Percentiles rank a stretch among this genome's conserved stretches.
Conservation (phyloP, 371 early-diverging fungal species). For the Mortierella sp. region DNA sequence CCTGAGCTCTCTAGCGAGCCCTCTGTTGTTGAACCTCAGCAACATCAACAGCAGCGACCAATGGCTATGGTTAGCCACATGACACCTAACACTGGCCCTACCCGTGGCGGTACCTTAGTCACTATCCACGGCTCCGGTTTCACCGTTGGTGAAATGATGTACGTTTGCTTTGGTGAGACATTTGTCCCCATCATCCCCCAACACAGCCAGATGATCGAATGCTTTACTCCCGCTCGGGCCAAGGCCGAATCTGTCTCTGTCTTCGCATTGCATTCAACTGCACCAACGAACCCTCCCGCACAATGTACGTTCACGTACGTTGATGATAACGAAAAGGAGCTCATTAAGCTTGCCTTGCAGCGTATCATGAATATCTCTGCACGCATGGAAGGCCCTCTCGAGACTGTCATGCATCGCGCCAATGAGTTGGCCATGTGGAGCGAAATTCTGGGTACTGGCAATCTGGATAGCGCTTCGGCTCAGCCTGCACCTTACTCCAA, state of each 20-base stretch:
- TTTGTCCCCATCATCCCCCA: slow-evolving; percentile 39
- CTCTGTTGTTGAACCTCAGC: background rate
- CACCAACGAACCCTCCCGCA: slow-evolving; percentile 2
- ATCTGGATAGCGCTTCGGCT: background rate
- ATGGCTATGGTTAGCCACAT: slow-evolving; percentile 27
- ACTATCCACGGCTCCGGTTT: slow-evolving; percentile 48
- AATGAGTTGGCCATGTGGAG: slow-evolving; percentile 40
- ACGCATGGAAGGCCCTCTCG: slow-evolving; percentile 36
- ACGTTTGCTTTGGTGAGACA: slow-evolving; percentile 42
- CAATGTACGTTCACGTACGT: slow-evolving; percentile 43
- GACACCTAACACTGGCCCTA: slow-evolving; percentile 43
- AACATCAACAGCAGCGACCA: slow-evolving; percentile 4
- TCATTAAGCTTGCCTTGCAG: slow-evolving; percentile 45
- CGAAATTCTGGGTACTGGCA: slow-evolving; percentile 22
- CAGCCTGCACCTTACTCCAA: slow-evolving; percentile 6
- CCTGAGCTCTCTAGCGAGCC: slow-evolving; percentile 17
- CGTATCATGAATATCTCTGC: slow-evolving; percentile 50
- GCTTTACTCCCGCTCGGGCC: slow-evolving; percentile 35
- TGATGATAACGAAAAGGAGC: slow-evolving; percentile 50
- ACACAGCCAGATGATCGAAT: slow-evolving; percentile 33
- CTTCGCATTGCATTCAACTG: slow-evolving; percentile 17
- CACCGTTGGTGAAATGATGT: slow-evolving; percentile 44
- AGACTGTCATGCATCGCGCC: slow-evolving; percentile 33
- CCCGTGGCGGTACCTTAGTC: slow-evolving; percentile 43
- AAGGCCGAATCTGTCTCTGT: slow-evolving; percentile 41